Evolutionary conservation across 2,329 filamentous ascomycete species (phyloP), one percentile per base, ranked within the genome.

Genomic region (Fusarium circinatum): DNA sequence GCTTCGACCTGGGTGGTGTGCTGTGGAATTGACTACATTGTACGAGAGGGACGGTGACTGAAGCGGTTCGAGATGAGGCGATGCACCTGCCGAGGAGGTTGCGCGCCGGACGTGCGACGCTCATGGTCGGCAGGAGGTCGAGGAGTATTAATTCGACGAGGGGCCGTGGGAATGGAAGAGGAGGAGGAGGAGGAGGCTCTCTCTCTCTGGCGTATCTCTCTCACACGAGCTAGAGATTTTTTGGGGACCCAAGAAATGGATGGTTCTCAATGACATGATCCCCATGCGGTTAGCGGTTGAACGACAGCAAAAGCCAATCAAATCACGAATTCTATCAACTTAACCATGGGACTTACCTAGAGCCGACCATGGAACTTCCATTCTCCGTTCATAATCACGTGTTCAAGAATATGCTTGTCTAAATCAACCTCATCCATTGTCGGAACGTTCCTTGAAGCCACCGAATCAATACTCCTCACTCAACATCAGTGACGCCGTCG

Each of bases 101-200:
- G 82, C 85, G 84, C 82, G 85, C 85, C 81, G 87, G 86, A 73
- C 86, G 86, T 86, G 85, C 85, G 80, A 85, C 84, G 80, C 87
- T 89, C 88, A 89, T 90, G 80, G 79, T 84, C 84, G 79, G 71
- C 72, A 67, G 54, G 70, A 67, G 67, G 62, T 66, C 41, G 56
- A 49, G 41, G 28, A 55, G 48, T 28, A 51, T 52, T 48, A 24
- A 44, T 56, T 74, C 48, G 34, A 56, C 36, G 52, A 47, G 30
- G 30, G 36, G 28, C 32, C 51, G 38, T 51, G 44, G 30, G 30
- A 55, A 52, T 51, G 28, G 42, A 24, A 30, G 57, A 45, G 28
- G 28, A 30, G 28, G 28, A 22, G 26, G 64, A 28, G 28, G 65
- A 38, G 51, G 30, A 56, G 41, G 30, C 58, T 64, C 51, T 61